Base-by-base conservation (phyloP, 139 green algal species). In the Picocystis salinarum region DNA sequence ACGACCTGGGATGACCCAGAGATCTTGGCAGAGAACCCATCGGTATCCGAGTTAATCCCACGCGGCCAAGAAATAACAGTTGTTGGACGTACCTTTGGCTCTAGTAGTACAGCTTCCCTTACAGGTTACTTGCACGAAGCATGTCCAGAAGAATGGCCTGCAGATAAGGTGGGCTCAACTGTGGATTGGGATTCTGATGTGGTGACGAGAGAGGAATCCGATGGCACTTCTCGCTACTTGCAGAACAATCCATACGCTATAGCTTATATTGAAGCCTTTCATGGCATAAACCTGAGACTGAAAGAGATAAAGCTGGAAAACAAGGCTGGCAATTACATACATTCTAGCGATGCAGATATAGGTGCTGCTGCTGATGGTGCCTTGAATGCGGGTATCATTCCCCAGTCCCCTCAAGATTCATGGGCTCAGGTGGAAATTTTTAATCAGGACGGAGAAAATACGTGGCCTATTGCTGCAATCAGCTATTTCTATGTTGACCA, bases 1-100 rank as follows among this genome's bases (percentile, higher is more conserved):
- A 65, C 49, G 27, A 52, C 25, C 22, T 65, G 56, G 56, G 48
- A 65, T 39, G 12, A 65, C 39, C 40, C 28, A 9, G 44, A 55
- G n/a, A 55, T 65, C 22, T 5, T 54, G 13, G 37, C 12, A 27
- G 12, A 46, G 5, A 65, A 64, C 49, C 56, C 56, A 22, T 27
- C 15, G 23, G 23, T 65, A 3, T 5, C 22, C 26, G 39, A 6
- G 4, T 22, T 20, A 4, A 6, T 48, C 1, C 49, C 49, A 3
- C 50, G 37, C 17, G 48, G 48, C 3, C 11, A 58, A 26, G 13
- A 28, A 39, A 65, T 65, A 45, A 40, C 27, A 4, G 42, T 65
- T 11, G 44, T 50, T 10, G 27, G 42, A 28, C 56, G 56, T 31
- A 20, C n/a, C 18, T 19, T 50, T 17, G 56, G 56, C 2, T 55